Percentiles rank a stretch among this genome's conserved stretches.
phyloP scores from a whole-genome alignment of 1,284 basidiomycete species.

The Cryptococcus neoformans region DNA sequence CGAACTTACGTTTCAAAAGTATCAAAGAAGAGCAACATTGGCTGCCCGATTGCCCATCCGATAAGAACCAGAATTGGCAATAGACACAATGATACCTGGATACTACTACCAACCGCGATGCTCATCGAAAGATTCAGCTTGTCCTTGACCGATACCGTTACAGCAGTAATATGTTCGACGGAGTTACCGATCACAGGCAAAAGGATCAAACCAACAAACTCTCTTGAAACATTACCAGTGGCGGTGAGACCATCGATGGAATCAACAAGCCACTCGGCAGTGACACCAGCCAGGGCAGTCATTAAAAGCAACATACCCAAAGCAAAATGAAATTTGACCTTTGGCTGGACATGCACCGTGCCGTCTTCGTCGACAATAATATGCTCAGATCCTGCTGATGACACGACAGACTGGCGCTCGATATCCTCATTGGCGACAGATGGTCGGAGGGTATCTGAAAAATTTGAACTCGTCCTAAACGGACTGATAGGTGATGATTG shows the following conservation, averaged over 20 bases:
- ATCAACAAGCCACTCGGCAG: slow-evolving; percentile 80
- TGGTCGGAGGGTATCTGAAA: not conserved
- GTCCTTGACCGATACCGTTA: slow-evolving; percentile 77
- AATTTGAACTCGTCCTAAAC: not conserved
- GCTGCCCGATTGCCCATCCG: slow-evolving; percentile 53
- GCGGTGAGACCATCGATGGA: slow-evolving; percentile 68
- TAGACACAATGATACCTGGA: slow-evolving; percentile 85
- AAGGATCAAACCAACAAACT: slow-evolving; percentile 82
- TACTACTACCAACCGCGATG: slow-evolving; percentile 82
- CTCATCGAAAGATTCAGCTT: slow-evolving; percentile 58
- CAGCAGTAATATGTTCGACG: slow-evolving; percentile 84
- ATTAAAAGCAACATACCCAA: slow-evolving; percentile 32
- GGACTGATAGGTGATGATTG: slow-evolving; percentile 1
- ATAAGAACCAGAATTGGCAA: slow-evolving; percentile 64
- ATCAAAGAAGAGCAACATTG: slow-evolving; percentile 50
- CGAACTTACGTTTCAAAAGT: slow-evolving; percentile 42
- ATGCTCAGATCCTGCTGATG: not conserved
- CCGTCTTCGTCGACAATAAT: slow-evolving; percentile 13
- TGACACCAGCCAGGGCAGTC: slow-evolving; percentile 55
- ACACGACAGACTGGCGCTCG: slow-evolving; percentile 6
- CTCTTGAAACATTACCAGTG: slow-evolving; percentile 53
- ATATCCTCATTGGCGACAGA: not conserved
- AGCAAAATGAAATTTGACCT: slow-evolving; percentile 53
- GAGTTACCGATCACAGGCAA: slow-evolving; percentile 76
- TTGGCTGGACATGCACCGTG: slow-evolving; percentile 31